These are phyloP conservation scores for Fragaria iinumae DNA, from an alignment of 306 rosid genomes.

Conservation along the genomic window DNA sequence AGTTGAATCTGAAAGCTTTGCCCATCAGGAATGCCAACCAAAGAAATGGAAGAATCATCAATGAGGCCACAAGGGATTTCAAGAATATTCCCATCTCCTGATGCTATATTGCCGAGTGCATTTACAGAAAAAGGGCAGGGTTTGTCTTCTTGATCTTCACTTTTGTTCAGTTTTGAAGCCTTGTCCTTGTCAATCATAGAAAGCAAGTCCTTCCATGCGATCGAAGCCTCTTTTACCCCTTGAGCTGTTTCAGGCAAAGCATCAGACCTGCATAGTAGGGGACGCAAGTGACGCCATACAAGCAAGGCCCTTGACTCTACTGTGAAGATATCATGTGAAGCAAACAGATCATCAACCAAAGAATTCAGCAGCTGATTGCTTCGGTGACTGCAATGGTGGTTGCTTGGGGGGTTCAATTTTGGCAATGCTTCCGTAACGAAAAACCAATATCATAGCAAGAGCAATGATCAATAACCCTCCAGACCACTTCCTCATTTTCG, in stretches of 20 bases:
- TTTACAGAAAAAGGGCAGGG: slow-evolving; percentile 66
- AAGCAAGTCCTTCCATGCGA: slow-evolving; percentile 72
- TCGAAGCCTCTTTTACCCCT: slow-evolving; percentile 89
- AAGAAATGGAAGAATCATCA: slow-evolving; percentile 75
- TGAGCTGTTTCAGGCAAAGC: slow-evolving; percentile 73
- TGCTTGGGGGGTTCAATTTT: slow-evolving; percentile 39
- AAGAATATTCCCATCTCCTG: slow-evolving; percentile 45
- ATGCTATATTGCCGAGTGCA: slow-evolving; percentile 29
- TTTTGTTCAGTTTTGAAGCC: slow-evolving; percentile 39
- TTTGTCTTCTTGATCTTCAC: slow-evolving; percentile 34
- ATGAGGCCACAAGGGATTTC: slow-evolving; percentile 84
- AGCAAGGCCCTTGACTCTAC: slow-evolving; percentile 52
- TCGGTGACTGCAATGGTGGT: slow-evolving; percentile 21
- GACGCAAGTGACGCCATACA: slow-evolving; percentile 59
- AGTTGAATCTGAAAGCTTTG: slow-evolving; percentile 75
- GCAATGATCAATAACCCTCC: slow-evolving; percentile 72
- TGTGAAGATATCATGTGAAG: slow-evolving; percentile 37
- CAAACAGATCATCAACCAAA: slow-evolving; percentile 57
- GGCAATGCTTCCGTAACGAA: slow-evolving; percentile 47
- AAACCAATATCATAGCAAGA: slow-evolving; percentile 50
- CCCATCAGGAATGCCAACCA: slow-evolving; percentile 81
- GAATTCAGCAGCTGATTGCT: slow-evolving; percentile 57
- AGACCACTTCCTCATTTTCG: slow-evolving; percentile 82
- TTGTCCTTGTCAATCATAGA: slow-evolving; percentile 42
- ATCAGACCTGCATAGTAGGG: slow-evolving; percentile 72